Evolutionary conservation across 2,329 filamentous ascomycete species (phyloP).

Genomic region (Botrytis elliptica): DNA sequence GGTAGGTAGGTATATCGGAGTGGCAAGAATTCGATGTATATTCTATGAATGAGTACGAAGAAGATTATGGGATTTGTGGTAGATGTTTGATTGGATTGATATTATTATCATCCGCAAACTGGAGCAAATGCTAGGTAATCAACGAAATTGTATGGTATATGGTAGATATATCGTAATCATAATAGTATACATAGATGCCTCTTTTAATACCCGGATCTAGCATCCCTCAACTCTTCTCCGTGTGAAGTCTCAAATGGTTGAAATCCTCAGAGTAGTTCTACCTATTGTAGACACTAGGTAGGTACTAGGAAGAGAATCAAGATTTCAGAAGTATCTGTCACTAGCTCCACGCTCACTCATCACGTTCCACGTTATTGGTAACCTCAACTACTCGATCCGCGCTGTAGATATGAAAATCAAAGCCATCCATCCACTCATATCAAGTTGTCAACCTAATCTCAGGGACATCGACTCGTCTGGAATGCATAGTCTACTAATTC

Average conservation of each 20-base stretch:
- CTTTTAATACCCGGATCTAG: rapidly evolving
- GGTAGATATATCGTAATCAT: not conserved
- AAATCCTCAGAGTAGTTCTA: not conserved
- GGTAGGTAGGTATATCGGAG: not conserved
- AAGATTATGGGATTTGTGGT: not conserved
- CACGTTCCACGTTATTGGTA: not conserved
- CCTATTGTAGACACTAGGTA: not conserved
- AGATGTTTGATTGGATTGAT: not conserved
- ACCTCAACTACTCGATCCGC: not conserved
- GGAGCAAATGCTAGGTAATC: not conserved
- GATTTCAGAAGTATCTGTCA: not conserved
- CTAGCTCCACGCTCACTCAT: not conserved
- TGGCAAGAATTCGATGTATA: not conserved
- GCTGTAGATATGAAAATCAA: not conserved
- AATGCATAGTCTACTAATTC: not conserved
- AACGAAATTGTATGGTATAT: not conserved
- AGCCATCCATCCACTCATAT: not conserved
- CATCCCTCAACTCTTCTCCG: not conserved
- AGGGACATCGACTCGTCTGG: not conserved
- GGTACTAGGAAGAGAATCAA: not conserved
- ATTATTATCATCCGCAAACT: not conserved
- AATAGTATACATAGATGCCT: not conserved
- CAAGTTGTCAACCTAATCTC: not conserved
- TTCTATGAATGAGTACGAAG: not conserved
- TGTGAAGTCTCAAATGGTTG: not conserved